A percentile compares a stretch with the other conserved stretches of the same genome.
Conservation (phyloP, 2,329 filamentous ascomycete species). For the Fusarium vanettenii region DNA sequence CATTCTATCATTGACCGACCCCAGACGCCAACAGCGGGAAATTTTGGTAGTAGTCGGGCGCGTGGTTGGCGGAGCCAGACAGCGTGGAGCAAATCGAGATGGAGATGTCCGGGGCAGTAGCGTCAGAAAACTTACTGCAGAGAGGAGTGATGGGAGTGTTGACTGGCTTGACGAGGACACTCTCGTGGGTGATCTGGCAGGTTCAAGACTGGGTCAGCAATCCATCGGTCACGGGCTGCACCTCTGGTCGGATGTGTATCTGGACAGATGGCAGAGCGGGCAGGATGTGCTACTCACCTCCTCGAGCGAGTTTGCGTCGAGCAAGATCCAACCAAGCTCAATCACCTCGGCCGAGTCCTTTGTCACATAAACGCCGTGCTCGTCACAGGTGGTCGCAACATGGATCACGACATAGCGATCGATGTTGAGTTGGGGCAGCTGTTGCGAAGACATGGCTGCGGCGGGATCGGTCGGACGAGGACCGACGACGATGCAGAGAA, state of each 20-base stretch:
- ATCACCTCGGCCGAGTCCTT: slow-evolving; percentile 99
- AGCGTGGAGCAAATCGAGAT: slow-evolving; percentile 35
- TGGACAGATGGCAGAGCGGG: slow-evolving; percentile 5
- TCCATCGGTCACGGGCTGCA: background rate
- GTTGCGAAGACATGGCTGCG: slow-evolving; percentile 55
- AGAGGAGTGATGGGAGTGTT: slow-evolving; percentile 98
- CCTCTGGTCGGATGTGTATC: background rate
- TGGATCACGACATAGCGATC: slow-evolving; percentile 99
- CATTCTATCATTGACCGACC: slow-evolving; percentile 6
- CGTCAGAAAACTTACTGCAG: slow-evolving; percentile 82
- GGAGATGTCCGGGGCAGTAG: slow-evolving; percentile 32
- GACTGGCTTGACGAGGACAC: slow-evolving; percentile 95
- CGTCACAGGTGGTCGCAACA: slow-evolving; percentile 98
- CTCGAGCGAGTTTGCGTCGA: slow-evolving; percentile 90
- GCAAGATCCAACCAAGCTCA: slow-evolving; percentile 96
- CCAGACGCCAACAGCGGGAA: slow-evolving; percentile 1
- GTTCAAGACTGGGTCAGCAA: slow-evolving; percentile 26
- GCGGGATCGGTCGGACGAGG: slow-evolving; percentile 38
- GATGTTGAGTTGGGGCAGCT: slow-evolving; percentile 73
- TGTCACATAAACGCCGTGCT: slow-evolving; percentile 98
- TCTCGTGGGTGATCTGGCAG: slow-evolving; percentile 88
- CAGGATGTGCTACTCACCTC: slow-evolving; percentile 73
- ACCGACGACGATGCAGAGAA: slow-evolving; percentile 31
- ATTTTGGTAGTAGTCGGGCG: slow-evolving; percentile 19
- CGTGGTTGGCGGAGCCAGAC: slow-evolving; percentile 25